Conservation (phyloP, 2,329 filamentous ascomycete species). For the Clonostachys rosea region DNA sequence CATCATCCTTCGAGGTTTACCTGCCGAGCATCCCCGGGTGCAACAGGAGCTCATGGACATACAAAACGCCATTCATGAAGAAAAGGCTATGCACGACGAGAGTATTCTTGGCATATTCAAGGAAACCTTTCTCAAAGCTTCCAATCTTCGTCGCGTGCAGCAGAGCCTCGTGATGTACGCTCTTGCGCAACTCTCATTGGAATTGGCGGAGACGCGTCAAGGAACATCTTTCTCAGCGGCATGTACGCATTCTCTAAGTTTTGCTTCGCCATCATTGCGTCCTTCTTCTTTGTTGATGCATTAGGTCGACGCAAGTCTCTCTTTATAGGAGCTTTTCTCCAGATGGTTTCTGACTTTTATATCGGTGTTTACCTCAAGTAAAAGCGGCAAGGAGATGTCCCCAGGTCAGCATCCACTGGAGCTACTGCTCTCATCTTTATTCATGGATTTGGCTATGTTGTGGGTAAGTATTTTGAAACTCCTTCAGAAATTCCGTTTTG, state of each 20-base stretch:
- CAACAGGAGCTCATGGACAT: slow-evolving; percentile 20
- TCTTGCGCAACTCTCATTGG: slow-evolving; percentile 35
- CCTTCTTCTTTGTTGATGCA: slow-evolving; percentile 37
- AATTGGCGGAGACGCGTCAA: slow-evolving; percentile 14
- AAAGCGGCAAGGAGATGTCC: slow-evolving; percentile 13
- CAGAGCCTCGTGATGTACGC: slow-evolving; percentile 28
- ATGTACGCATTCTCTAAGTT: slow-evolving; percentile 39
- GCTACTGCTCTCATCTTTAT: slow-evolving; percentile 38
- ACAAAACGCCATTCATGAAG: slow-evolving; percentile 10
- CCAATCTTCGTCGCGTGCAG: slow-evolving; percentile 32
- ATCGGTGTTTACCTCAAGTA: slow-evolving; percentile 31
- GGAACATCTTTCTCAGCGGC: slow-evolving; percentile 29
- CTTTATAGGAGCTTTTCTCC: slow-evolving; percentile 23
- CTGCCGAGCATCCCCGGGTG: slow-evolving; percentile 8
- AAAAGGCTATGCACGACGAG: neutral
- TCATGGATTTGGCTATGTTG: slow-evolving; percentile 37
- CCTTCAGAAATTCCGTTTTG: neutral
- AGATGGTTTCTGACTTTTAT: slow-evolving; percentile 34
- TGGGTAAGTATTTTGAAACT: slow-evolving; percentile 9
- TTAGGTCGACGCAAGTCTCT: slow-evolving; percentile 31
- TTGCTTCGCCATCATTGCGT: slow-evolving; percentile 29
- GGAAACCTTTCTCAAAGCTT: slow-evolving; percentile 24
- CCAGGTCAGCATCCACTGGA: slow-evolving; percentile 20
- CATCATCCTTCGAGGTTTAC: slow-evolving; percentile 14
- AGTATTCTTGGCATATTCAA: slow-evolving; percentile 7